Percentiles rank a stretch among this genome's conserved stretches.
phyloP scores from a whole-genome alignment of 352 stramenopile species.

The Lagenidium giganteum region DNA sequence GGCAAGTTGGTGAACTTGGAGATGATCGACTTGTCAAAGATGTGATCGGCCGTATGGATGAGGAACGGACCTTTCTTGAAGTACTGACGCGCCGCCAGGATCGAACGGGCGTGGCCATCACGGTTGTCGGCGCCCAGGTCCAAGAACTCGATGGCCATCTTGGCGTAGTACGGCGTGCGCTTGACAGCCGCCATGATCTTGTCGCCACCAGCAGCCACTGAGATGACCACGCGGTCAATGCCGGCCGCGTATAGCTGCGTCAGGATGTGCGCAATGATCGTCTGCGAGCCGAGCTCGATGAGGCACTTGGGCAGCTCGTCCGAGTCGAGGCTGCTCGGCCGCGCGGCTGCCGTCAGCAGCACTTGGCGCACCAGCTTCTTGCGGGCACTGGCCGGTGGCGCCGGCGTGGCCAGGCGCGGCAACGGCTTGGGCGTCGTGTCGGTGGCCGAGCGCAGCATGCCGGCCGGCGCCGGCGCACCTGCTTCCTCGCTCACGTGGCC shows the following conservation, averaged over 20 bases:
- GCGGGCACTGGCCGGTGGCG: constrained; percentile 7
- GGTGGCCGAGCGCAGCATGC: not conserved
- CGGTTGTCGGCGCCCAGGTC: constrained; percentile 22
- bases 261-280: constrained; percentile 75
- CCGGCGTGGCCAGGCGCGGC: constrained; percentile 6
- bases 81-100: constrained; percentile 22
- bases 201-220: constrained; percentile 46
- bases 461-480: not conserved
- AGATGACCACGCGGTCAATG: constrained; percentile 76
- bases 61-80: constrained; percentile 22
- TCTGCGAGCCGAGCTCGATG: constrained; percentile 64
- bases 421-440: not conserved
- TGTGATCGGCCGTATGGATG: constrained; percentile 31
- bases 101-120: constrained; percentile 22
- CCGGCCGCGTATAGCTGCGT: constrained; percentile 72
- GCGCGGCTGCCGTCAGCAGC: constrained; percentile 58
- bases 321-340: constrained; percentile 43
- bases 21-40: constrained; percentile 53
- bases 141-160: constrained; percentile 47
- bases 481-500: constrained; percentile 16
- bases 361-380: constrained; percentile 34
- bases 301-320: constrained; percentile 64
- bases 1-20: constrained; percentile 52
- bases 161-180: constrained; percentile 59
- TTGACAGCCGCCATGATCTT: constrained; percentile 63